A percentile compares a stretch with the other conserved stretches of the same genome.
Evolutionary conservation across 306 rosid genomes (phyloP).

Genomic region (Acacia crassicarpa): DNA sequence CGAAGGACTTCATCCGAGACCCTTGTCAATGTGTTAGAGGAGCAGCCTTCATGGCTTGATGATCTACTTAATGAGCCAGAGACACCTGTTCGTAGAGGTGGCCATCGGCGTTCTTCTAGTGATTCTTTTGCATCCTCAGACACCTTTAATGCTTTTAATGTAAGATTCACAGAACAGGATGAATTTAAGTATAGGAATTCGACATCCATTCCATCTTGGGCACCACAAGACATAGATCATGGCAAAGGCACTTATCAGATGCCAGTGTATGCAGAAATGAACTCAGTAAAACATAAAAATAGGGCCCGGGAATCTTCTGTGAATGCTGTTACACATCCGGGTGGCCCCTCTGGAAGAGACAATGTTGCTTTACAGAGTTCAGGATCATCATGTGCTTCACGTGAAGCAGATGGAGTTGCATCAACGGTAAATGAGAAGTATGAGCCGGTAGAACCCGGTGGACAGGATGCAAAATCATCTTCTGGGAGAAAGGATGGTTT

Average conservation of each 20-base stretch:
- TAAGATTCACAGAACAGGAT: conserved; percentile 47
- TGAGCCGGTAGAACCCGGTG: conserved; percentile 47
- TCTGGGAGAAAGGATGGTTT: conserved; percentile 56
- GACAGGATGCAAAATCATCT: conserved; percentile 45
- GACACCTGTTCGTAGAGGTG: conserved; percentile 72
- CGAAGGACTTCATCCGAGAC: conserved; percentile 79
- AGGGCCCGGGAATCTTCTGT: conserved; percentile 56
- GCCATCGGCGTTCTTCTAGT: conserved; percentile 83
- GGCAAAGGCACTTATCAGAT: conserved; percentile 54
- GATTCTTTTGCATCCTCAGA: conserved; percentile 70
- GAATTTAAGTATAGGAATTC: conserved; percentile 44
- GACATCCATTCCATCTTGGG: conserved; percentile 58
- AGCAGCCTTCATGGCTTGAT: conserved; percentile 87
- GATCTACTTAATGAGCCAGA: conserved; percentile 86
- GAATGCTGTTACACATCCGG: conserved; percentile 40
- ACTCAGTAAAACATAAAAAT: conserved; percentile 57
- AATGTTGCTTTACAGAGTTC: conserved; percentile 50
- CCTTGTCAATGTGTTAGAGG: conserved; percentile 59
- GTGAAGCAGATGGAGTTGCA: conserved; percentile 53
- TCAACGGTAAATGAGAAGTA: conserved; percentile 47
- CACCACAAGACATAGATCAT: conserved; percentile 61
- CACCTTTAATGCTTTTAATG: conserved; percentile 36
- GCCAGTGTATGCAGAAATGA: conserved; percentile 49
- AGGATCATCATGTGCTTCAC: conserved; percentile 52
- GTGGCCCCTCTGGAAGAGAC: conserved; percentile 48